A percentile compares a stretch with the other conserved stretches of the same genome.
phyloP scores from a whole-genome alignment of 2,329 filamentous ascomycete genomes.

The Didymella glomerata region DNA sequence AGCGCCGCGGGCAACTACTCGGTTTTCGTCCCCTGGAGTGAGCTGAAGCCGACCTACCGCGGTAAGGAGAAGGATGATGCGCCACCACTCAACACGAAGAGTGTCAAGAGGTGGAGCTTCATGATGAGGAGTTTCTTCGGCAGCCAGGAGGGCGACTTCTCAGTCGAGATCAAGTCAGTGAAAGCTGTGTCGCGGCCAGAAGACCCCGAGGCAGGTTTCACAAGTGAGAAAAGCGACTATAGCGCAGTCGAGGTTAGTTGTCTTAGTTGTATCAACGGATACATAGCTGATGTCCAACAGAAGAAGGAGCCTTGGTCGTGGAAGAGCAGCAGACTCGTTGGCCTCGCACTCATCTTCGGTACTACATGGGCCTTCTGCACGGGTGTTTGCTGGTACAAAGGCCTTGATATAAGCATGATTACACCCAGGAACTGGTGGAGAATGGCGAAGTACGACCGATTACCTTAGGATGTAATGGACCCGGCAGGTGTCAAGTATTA shows the following conservation, averaged over 20 bases:
- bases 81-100: slow-evolving; percentile 64
- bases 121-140: slow-evolving; percentile 89
- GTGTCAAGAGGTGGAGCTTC: slow-evolving; percentile 73
- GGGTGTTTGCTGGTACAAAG: slow-evolving; percentile 37
- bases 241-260: not conserved
- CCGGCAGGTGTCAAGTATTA: not conserved
- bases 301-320: slow-evolving; percentile 35
- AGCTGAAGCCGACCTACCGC: slow-evolving; percentile 76
- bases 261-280: no score
- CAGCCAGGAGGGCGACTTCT: slow-evolving; percentile 73
- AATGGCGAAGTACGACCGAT: slow-evolving; percentile 16
- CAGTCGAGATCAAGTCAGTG: slow-evolving; percentile 64
- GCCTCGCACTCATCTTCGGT: slow-evolving; percentile 33
- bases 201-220: slow-evolving; percentile 39
- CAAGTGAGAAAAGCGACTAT: slow-evolving; percentile 17
- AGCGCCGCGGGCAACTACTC: slow-evolving; percentile 27
- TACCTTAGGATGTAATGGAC: not conserved
- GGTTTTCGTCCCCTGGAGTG: slow-evolving; percentile 69
- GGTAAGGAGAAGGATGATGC: slow-evolving; percentile 71
- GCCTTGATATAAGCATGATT: slow-evolving; percentile 35
- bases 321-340: slow-evolving; percentile 39
- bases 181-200: slow-evolving; percentile 52
- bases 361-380: slow-evolving; percentile 35
- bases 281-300: slow-evolving; percentile 16
- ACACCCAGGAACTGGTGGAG: slow-evolving; percentile 32